Conservation (phyloP, 768 basidiomycete species). For the Pleurotus sapidus region DNA sequence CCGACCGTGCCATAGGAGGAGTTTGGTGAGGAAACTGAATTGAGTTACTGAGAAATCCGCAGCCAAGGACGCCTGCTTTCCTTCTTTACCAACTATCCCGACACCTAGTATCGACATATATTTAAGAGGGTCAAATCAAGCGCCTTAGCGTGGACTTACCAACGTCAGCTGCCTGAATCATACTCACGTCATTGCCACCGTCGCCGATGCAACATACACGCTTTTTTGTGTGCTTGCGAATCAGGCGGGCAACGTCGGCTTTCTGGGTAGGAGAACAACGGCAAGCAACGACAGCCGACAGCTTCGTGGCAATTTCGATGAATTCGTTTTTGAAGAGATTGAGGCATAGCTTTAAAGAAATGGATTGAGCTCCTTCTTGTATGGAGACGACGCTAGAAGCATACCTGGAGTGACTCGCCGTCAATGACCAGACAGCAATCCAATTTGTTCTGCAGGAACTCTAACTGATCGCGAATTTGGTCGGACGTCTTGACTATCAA, state of each 20-base stretch:
- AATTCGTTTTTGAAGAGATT: slow-evolving; percentile 92
- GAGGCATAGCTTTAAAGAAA: slow-evolving; percentile 69
- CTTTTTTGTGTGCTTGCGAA: slow-evolving; percentile 87
- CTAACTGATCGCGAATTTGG: slow-evolving; percentile 82
- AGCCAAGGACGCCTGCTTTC: slow-evolving; percentile 97
- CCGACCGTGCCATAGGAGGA: slow-evolving; percentile 97
- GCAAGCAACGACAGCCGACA: slow-evolving; percentile 95
- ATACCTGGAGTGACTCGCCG: slow-evolving; percentile 90
- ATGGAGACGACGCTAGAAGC: not conserved
- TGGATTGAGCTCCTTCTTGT: not conserved
- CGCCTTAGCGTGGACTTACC: slow-evolving; percentile 50
- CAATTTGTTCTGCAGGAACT: slow-evolving; percentile 90
- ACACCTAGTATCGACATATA: slow-evolving; percentile 51
- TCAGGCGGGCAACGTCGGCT: slow-evolving; percentile 93
- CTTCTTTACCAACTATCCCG: slow-evolving; percentile 98
- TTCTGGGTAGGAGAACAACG: slow-evolving; percentile 99
- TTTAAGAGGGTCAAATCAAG: too few relatives aligned
- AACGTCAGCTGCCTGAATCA: slow-evolving; percentile 99
- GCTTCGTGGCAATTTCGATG: slow-evolving; percentile 92
- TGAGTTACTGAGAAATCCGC: slow-evolving; percentile 98
- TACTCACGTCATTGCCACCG: slow-evolving; percentile 98
- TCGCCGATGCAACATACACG: slow-evolving; percentile 99
- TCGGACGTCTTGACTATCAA: slow-evolving; percentile 78
- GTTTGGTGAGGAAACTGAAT: slow-evolving; percentile 93
- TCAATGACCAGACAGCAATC: slow-evolving; percentile 99